Evolutionary conservation across 225 moss, liverwort and hornwort species (phyloP), one percentile per base, ranked within the genome.

Genomic region (Takakia lepidozioides): DNA sequence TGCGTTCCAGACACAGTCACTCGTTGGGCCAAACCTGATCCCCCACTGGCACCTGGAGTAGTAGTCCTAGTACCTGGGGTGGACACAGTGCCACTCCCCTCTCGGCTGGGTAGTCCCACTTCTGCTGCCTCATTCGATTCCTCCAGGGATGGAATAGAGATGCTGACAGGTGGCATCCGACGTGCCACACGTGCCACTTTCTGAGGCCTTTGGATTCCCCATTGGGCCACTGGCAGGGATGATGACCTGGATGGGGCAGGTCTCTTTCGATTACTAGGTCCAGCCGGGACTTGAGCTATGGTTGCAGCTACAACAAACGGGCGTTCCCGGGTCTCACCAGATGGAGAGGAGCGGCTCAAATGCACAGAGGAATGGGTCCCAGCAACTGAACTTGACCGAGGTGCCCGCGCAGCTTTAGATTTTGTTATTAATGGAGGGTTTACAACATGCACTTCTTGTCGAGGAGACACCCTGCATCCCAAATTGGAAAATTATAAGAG

Each of bases 361-460:
- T 85, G 83, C 14, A 75, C 72, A 29, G 85, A 60, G 27, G 67
- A 67, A 38, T 71, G 81, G 22, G 48, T 54, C 10, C 81, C 74
- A 36, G 67, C 69, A 53, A 75, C 68, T 49, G 85, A 67, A 56
- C 75, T 78, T 50, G 95, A 91, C 54, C 98, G 75, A 17, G 95
- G 95, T 34, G 87, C 95, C 61, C 95, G 74, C 32, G 95, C 95
- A 43, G 82, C 90, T 61, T 98, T 98, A 40, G 87, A 75, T 64
- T 98, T 98, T 3, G 83, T 75, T 27, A 75, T 49, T 25, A 76
- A 74, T 37, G 73, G 45, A 34, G 74, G 65, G 59, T 61, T 81
- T 32, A 67, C 62, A 26, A 63, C 46, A 49, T 75, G 87, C 48
- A 45, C 65, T 54, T 91, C 98, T 38, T 91, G 91, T 47, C 91